Base-by-base conservation (phyloP, 148 eudicot species). In the Fagopyrum homotropicum region DNA sequence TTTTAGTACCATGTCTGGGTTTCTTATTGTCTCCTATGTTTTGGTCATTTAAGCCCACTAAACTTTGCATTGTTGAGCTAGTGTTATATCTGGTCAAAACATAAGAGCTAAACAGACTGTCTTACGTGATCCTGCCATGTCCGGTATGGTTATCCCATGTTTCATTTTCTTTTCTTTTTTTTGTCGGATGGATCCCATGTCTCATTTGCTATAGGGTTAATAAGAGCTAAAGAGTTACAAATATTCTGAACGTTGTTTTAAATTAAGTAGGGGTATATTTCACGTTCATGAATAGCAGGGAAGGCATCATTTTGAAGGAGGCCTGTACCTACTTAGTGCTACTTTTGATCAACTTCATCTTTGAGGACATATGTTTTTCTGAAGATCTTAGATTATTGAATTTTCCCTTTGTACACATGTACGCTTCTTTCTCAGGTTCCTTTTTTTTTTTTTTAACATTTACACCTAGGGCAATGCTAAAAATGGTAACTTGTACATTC, bases 71-170 rank as follows among this genome's bases (percentile, higher is more conserved):
- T 12, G 22, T 60, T 69, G 11, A 35, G 72, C 17, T 54, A 54
- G 59, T 54, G 59, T 14, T 50, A 14, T 54, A 14, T 6, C 59
- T 54, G 17, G 5, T 54, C 59, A 54, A 19, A 54, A 54, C 59
- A 54, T 54, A 54, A n/a, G n/a, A n/a, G n/a, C n/a, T n/a, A n/a
- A n/a, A n/a, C 89, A 83, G 74, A 83, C 83, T 77, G 88, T 75
- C 15, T 76, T 86, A 63, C 82, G 85, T 16, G 81, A 77, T 75
- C 80, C 84, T 70, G 76, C 64, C 74, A 80, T 81, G 77, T 72
- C 90, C 72, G 93, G 93, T 89, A 74, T 70, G 80, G 10, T 50
- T 54, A 54, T n/a, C 10, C 48, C 47, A 19, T 55, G 26, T 4
- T 22, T 55, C 17, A 55, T 22, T 55, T 55, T 8, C 5, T 59